Percentiles rank a stretch among this genome's conserved stretches.
phyloP scores from a whole-genome alignment of 306 rosid species.

The Glycyrrhiza uralensis region DNA sequence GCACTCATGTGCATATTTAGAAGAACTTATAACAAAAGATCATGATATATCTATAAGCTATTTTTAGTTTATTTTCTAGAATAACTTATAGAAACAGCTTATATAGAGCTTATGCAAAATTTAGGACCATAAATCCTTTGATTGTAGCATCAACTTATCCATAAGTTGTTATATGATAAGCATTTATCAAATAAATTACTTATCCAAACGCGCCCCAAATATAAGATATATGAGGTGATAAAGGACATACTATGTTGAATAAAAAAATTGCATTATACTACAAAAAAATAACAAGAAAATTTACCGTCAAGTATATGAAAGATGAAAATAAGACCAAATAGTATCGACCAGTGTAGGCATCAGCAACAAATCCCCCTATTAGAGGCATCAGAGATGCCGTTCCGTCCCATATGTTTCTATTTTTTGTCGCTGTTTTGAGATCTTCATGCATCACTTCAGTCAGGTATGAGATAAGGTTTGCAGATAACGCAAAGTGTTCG shows the following conservation, averaged over 20 bases:
- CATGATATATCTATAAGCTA: too few species aligned
- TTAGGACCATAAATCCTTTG: too few species aligned
- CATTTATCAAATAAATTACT: too few species aligned
- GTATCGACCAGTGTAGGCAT: conserved; percentile 54
- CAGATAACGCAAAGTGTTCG: conserved; percentile 38
- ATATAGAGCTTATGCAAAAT: too few species aligned
- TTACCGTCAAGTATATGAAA: conserved; percentile 42
- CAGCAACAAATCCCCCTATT: conserved; percentile 45
- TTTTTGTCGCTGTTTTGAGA: conserved; percentile 47
- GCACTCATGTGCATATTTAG: too few species aligned
- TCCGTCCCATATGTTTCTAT: conserved; percentile 54
- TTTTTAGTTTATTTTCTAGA: too few species aligned
- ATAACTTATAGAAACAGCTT: too few species aligned
- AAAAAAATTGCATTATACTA: not conserved
- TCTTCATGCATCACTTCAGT: conserved; percentile 52
- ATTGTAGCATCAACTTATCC: too few species aligned
- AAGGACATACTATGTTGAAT: not conserved
- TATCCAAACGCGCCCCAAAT: too few species aligned
- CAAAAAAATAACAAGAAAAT: not conserved
- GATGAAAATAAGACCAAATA: conserved; percentile 38
- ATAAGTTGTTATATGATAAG: too few species aligned
- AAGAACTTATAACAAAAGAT: too few species aligned
- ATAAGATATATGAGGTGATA: not conserved
- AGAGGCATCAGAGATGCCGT: conserved; percentile 52
- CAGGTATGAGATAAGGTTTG: conserved; percentile 45